These are phyloP conservation scores for Penicillium paxilli DNA, from an alignment of 495 filamentous ascomycete genomes.

Conservation along the genomic window DNA sequence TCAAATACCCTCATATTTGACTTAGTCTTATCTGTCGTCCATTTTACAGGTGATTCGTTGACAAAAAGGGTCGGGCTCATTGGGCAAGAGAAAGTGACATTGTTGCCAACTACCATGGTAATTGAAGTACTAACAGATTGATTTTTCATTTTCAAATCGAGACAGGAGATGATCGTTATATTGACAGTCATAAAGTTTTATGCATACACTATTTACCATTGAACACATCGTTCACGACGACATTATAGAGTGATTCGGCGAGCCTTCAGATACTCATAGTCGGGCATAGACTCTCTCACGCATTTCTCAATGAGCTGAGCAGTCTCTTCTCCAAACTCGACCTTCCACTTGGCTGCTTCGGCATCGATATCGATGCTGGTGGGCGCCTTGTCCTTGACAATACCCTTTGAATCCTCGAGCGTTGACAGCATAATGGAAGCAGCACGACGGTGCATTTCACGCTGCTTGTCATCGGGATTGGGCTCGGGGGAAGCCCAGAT, in stretches of 20 bases:
- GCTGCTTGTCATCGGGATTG: not conserved
- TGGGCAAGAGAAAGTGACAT: no score
- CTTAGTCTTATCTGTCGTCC: no score
- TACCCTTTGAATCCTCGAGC: conserved; percentile 31
- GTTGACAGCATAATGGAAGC: conserved; percentile 29
- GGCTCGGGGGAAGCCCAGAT: not conserved
- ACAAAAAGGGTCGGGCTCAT: no score
- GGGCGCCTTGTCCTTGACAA: conserved; percentile 38
- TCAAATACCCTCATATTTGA: no score
- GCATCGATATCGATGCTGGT: conserved; percentile 32
- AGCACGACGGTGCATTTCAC: not conserved
- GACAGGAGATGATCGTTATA: no score
- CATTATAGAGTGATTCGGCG: conserved; percentile 18
- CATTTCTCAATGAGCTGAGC: conserved; percentile 32
- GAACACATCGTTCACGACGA: not conserved
- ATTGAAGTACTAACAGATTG: no score
- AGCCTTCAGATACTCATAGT: conserved; percentile 48
- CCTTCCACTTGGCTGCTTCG: conserved; percentile 46
- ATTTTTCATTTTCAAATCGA: no score
- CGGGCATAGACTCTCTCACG: conserved; percentile 43
- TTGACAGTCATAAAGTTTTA: not conserved
- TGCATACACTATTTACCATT: not conserved
- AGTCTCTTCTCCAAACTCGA: conserved; percentile 44
- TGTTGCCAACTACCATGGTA: no score
- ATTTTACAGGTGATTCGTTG: no score